Evolutionary conservation across 106 monocot species (phyloP).

Genomic region (Allium cepa): DNA sequence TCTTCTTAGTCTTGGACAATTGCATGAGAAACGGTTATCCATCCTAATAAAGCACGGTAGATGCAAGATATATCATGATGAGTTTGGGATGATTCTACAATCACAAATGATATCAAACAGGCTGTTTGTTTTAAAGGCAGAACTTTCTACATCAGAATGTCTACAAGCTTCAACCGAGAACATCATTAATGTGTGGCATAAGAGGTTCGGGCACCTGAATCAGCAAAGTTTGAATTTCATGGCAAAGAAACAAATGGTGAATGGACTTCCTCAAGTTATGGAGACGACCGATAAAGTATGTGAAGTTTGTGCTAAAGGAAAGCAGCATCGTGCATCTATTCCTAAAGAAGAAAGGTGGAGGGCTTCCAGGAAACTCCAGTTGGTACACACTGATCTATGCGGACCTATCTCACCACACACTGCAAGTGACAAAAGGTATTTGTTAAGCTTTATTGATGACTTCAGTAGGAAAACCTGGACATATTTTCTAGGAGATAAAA

Average conservation of each 20-base stretch:
- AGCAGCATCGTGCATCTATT: background rate
- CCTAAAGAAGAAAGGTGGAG: background rate
- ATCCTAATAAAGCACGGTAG: too few species aligned
- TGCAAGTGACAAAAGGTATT: background rate
- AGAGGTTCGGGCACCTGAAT: slow-evolving; percentile 6
- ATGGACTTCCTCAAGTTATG: background rate
- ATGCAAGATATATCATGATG: too few species aligned
- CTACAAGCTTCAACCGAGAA: too few species aligned
- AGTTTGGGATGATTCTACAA: too few species aligned
- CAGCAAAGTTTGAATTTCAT: background rate
- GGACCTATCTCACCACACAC: slow-evolving; percentile 14
- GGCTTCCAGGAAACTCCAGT: background rate
- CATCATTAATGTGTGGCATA: too few species aligned
- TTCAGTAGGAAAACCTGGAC: background rate
- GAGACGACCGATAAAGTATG: background rate
- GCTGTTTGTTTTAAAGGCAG: too few species aligned
- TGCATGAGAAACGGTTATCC: too few species aligned
- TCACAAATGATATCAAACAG: too few species aligned
- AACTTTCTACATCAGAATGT: too few species aligned
- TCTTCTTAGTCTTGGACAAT: too few species aligned
- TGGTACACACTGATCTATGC: slow-evolving; percentile 13
- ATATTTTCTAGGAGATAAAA: too few species aligned
- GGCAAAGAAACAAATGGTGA: slow-evolving; percentile 1
- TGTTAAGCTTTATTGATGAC: slow-evolving; percentile 10
- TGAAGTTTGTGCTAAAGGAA: background rate